A percentile compares a stretch with the other conserved stretches of the same genome.
phyloP scores from a whole-genome alignment of 2,329 filamentous ascomycete species.

The Stagonosporopsis rhizophila region DNA sequence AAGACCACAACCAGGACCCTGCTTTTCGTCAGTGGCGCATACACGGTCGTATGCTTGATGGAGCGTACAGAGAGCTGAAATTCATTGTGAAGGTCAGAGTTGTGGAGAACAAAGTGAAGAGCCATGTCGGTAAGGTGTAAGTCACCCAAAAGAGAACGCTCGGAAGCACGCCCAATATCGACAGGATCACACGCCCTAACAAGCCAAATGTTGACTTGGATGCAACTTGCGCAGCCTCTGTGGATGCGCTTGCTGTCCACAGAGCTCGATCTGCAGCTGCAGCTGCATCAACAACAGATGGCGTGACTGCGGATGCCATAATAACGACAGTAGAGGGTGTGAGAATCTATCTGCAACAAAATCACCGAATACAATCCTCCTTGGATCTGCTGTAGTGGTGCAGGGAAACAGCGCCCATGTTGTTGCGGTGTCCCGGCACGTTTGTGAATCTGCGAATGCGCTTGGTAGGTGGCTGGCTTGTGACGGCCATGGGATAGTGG shows the following conservation, averaged over 20 bases:
- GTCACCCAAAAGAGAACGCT: slow-evolving; percentile 76
- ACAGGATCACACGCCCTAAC: slow-evolving; percentile 58
- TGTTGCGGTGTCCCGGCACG: slow-evolving; percentile 29
- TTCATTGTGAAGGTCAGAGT: slow-evolving; percentile 99
- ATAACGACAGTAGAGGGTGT: slow-evolving; percentile 17
- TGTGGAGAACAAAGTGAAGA: slow-evolving; percentile 89
- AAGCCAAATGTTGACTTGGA: slow-evolving; percentile 51
- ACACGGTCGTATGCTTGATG: neutral
- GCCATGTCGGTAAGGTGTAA: slow-evolving; percentile 85
- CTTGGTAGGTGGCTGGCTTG: slow-evolving; percentile 27
- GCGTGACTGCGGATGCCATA: slow-evolving; percentile 35
- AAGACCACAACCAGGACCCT: slow-evolving; percentile 71
- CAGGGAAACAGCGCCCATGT: slow-evolving; percentile 26
- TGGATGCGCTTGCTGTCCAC: neutral
- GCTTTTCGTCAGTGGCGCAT: slow-evolving; percentile 33
- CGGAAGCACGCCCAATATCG: slow-evolving; percentile 62
- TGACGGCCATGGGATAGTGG: slow-evolving; percentile 19
- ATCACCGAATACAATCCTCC: slow-evolving; percentile 8
- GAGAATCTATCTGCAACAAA: slow-evolving; percentile 4
- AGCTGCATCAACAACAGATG: slow-evolving; percentile 32
- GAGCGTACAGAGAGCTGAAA: slow-evolving; percentile 84
- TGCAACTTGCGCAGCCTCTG: slow-evolving; percentile 26
- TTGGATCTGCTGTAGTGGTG: slow-evolving; percentile 8
- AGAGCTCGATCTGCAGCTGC: slow-evolving; percentile 17
- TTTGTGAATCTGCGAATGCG: slow-evolving; percentile 21